Evolutionary conservation across 2,329 filamentous ascomycete genomes (phyloP).

Genomic region (Rachicladosporium sp.): DNA sequence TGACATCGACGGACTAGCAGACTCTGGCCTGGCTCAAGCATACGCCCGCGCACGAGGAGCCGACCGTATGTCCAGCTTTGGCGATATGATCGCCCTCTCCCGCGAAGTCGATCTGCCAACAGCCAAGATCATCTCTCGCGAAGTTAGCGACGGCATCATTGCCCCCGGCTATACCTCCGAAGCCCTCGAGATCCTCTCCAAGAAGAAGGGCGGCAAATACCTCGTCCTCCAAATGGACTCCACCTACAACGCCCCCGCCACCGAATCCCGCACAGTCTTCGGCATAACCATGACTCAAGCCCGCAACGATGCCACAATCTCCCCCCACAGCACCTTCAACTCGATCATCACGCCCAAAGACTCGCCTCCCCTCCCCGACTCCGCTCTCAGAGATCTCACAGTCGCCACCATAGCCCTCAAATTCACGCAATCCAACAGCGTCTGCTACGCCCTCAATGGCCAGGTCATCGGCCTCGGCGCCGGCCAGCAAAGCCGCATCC

Average conservation of each 20-base stretch:
- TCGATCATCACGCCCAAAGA: conserved; percentile 80
- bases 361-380: conserved; percentile 57
- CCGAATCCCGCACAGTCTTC: conserved; percentile 79
- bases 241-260: conserved; percentile 59
- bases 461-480: conserved; percentile 90
- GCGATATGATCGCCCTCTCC: conserved; percentile 88
- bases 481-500: conserved; percentile 93
- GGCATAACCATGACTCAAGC: conserved; percentile 80
- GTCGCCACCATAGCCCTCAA: conserved; percentile 95
- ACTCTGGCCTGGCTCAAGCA: conserved; percentile 76
- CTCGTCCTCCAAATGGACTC: conserved; percentile 91
- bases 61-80: conserved; percentile 97
- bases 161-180: conserved; percentile 76
- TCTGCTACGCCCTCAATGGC: conserved; percentile 90
- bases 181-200: conserved; percentile 80
- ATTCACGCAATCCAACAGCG: conserved; percentile 98
- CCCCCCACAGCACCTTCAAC: conserved; percentile 67
- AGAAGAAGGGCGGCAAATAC: conserved; percentile 98
- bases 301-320: conserved; percentile 83
- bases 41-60: conserved; percentile 92
- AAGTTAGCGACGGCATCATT: conserved; percentile 95
- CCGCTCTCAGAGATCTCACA: conserved; percentile 76
- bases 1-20: conserved; percentile 80
- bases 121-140: conserved; percentile 92
- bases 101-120: conserved; percentile 84